Evolutionary conservation across 176 grass and related monocot species (phyloP), one percentile per base, ranked within the genome.

Genomic region (Oryza glumipatula): DNA sequence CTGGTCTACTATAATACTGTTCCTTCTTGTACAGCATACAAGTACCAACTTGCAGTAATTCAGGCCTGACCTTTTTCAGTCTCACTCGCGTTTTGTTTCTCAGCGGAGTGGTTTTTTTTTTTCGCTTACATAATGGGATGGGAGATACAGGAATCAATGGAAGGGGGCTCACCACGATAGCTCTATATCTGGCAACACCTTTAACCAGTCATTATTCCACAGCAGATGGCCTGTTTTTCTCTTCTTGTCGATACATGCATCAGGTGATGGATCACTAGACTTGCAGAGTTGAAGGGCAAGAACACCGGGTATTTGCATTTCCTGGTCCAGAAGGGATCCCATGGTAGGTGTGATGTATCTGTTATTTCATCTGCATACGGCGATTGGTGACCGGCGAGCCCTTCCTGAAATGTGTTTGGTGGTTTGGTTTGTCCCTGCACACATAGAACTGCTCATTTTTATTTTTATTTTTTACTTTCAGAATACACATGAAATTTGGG

Each of bases 161-260:
- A 52, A 56, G 58, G 45, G 45, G 77, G 36, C 54, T 58, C 52
- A 15, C 15, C 43, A 78, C 61, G 43, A 16, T 66, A 22, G 86
- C 32, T 68, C 66, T 83, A 43, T 73, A 11, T 43, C 74, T 15
- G 66, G 73, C 79, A 22, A 78, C 28, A 51, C 73, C 68, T 70
- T 90, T 84, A 82, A 56, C 52, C 79, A 61, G 83, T 83, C 88
- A 68, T 48, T 77, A 61, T 67, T 68, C 73, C 26, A 19, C 72
- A 52, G 44, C n/a, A 43, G 71, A 56, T 78, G 67, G 43, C 24
- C 23, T 86, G 73, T 68, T 86, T 86, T 44, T 23, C n/a, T 66
- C 78, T 73, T 21, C 68, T 21, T 76, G 72, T 44, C 8, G 8
- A 84, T 26, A 13, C 26, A 36, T 61, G 19, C 35, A 39, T 64